A percentile compares a stretch with the other conserved stretches of the same genome.
phyloP scores from a whole-genome alignment of 208 protist genomes.

The Trypanosoma theileri region DNA sequence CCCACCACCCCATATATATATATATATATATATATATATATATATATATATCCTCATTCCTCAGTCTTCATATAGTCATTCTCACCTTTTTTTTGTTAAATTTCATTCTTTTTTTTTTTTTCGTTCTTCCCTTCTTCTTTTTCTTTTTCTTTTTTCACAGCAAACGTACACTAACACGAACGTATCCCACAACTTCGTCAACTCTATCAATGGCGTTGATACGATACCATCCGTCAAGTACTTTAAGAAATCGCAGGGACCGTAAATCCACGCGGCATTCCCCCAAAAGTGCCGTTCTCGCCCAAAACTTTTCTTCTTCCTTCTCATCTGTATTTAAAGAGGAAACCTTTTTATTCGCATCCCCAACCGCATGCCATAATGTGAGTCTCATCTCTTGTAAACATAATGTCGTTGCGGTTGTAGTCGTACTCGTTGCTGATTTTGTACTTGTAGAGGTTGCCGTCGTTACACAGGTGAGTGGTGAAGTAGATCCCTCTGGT shows the following conservation, averaged over 20 bases:
- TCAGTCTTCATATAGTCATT: neutral
- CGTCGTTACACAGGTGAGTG: too few relatives aligned
- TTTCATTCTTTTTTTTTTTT: slow-evolving; percentile 2
- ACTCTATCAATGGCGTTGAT: slow-evolving; percentile 35
- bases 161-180: slow-evolving; percentile 59
- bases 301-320: slow-evolving; percentile 69
- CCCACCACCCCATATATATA: neutral
- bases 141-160: slow-evolving; percentile 8
- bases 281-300: slow-evolving; percentile 55
- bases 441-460: too few relatives aligned
- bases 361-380: slow-evolving; percentile 43
- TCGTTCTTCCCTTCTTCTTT: slow-evolving; percentile 2
- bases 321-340: slow-evolving; percentile 1
- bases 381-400: slow-evolving; percentile 55
- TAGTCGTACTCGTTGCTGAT: neutral
- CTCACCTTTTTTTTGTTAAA: neutral
- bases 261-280: slow-evolving; percentile 75
- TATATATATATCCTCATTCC: too few relatives aligned
- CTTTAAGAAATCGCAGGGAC: slow-evolving; percentile 63
- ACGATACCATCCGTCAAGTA: slow-evolving; percentile 77
- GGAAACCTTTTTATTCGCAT: neutral
- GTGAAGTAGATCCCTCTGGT: too few relatives aligned
- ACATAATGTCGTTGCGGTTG: slow-evolving; percentile 17
- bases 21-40: too few relatives aligned
- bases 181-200: slow-evolving; percentile 56